Evolutionary conservation across 108 stramenopile species (phyloP), one percentile per base, ranked within the genome.

Genomic region (Fistulifera pelliculosa): DNA sequence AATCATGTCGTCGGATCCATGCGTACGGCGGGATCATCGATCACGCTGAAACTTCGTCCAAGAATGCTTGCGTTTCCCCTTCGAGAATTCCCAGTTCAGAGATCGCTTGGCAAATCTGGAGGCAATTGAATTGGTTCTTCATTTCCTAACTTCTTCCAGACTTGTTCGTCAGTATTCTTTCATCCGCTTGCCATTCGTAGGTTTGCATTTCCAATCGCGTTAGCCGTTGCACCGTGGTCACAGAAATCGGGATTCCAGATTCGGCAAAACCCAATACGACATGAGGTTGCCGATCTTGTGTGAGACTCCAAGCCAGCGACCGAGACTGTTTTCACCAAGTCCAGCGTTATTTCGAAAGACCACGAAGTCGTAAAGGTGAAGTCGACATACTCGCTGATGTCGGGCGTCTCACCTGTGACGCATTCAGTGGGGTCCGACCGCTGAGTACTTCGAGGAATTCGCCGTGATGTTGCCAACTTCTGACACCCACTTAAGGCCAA

Each of bases 341-440:
- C 12, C 38, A n/a, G 25, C 19, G 16, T 13, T 35, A 13, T 38
- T 38, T 7, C 28, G 18, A 31, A 54, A 75, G 66, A 69, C 66
- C 0, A 62, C 66, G 0, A 15, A 27, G 35, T 71, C 68, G 31
- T 65, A 77, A 35, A 65, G 73, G 0, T 55, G 41, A 77, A 77
- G 35, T 77, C 71, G 1, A 65, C 28, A 21, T 45, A 62, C 42
- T 76, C 67, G 1, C 63, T 56, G 12, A 76, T 69, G 58, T 71
- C 75, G 0, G 60, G 56, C 0, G 71, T 70, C 7, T 65, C 67
- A 0, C 75, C 75, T 0, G 61, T 62, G 13, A 67, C 6, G 31
- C 31, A 35, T 23, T 13, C 14, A 28, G 62, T 39, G 38, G 49
- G 49, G 22, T 40, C 31, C 18, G 62, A 58, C 15, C 49, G 16